Evolutionary conservation across 306 rosid species (phyloP).

Genomic region (Pueraria montana): DNA sequence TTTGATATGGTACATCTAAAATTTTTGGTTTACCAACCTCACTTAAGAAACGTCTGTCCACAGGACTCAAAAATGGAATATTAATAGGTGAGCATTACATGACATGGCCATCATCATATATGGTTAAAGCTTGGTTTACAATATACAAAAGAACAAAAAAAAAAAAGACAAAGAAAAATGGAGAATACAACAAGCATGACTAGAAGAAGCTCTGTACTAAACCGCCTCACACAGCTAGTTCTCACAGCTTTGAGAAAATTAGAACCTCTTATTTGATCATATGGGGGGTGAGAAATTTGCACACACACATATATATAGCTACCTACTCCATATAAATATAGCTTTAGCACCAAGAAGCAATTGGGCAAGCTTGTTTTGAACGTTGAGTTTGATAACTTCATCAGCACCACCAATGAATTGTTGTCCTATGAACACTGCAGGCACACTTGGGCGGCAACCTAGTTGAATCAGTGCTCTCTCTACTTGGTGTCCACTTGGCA

Average conservation of each 20-base stretch:
- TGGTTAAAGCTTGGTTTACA: background rate
- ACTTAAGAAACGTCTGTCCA: background rate
- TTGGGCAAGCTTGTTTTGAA: constrained; percentile 65
- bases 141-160: constrained; percentile 21
- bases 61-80: constrained; percentile 14
- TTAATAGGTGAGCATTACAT: constrained; percentile 19
- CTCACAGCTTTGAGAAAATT: background rate
- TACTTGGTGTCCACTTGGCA: constrained; percentile 61
- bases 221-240: background rate
- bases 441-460: constrained; percentile 71
- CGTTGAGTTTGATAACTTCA: constrained; percentile 66
- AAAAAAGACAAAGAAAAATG: constrained; percentile 3
- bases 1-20: background rate
- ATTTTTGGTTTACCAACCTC: background rate
- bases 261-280: background rate
- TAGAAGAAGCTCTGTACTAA: constrained; percentile 1
- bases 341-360: constrained; percentile 69
- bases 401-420: constrained; percentile 72
- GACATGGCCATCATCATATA: background rate
- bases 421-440: constrained; percentile 79
- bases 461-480: constrained; percentile 62
- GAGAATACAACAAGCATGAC: constrained; percentile 1
- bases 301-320: background rate
- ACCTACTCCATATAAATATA: constrained; percentile 57
- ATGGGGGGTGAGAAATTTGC: background rate